These are phyloP conservation scores for Phytopythium ostracodes DNA, from an alignment of 352 stramenopile genomes.

Conservation along the genomic window DNA sequence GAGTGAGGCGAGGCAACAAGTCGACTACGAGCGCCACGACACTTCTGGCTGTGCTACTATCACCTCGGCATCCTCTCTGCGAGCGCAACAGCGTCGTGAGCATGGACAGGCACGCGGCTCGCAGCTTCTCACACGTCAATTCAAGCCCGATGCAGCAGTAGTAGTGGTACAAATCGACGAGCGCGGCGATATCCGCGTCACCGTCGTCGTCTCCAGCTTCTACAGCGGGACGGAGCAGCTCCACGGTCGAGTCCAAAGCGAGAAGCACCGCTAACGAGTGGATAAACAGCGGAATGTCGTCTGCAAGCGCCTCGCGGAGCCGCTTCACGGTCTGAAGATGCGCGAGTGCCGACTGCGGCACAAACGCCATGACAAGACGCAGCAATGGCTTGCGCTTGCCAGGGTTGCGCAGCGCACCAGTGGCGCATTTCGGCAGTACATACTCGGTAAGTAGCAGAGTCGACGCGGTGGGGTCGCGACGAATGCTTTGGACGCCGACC, in stretches of 20 bases:
- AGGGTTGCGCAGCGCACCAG: conserved; percentile 18
- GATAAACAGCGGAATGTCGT: conserved; percentile 74
- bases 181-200: conserved; percentile 25
- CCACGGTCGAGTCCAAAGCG: conserved; percentile 62
- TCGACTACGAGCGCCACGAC: conserved; percentile 32
- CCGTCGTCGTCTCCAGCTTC: not conserved
- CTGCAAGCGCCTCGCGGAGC: conserved; percentile 51
- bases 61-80: not conserved
- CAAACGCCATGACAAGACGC: conserved; percentile 58
- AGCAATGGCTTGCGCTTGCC: conserved; percentile 53
- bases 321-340: conserved; percentile 79
- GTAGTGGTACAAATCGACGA: conserved; percentile 85
- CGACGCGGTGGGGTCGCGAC: conserved; percentile 37
- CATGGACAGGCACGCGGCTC: conserved; percentile 77
- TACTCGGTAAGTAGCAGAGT: conserved; percentile 54
- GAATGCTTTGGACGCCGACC: conserved; percentile 40
- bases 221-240: conserved; percentile 9
- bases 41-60: not conserved
- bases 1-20: conserved; percentile 58
- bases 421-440: conserved; percentile 40
- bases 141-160: conserved; percentile 85
- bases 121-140: conserved; percentile 66
- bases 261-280: conserved; percentile 67
- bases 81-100: conserved; percentile 37
- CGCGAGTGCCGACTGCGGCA: conserved; percentile 39